Conservation (phyloP, 1,139 yeast genomes). For the Suhomyces coccinellae region DNA sequence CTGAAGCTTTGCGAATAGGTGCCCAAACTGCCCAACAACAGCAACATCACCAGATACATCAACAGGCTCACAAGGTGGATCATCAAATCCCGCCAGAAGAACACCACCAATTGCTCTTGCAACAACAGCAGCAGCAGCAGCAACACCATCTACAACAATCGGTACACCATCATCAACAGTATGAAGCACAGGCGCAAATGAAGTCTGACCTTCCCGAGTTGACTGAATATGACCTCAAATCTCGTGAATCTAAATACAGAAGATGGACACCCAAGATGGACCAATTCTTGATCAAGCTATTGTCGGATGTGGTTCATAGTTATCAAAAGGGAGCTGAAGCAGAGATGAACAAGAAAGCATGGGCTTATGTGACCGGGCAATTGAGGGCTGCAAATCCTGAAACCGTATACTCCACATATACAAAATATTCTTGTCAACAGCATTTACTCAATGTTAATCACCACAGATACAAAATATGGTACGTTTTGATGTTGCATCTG, state of each 20-base stretch:
- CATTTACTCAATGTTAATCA: conserved; percentile 41
- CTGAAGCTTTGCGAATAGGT: conserved; percentile 15
- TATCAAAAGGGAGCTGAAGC: conserved; percentile 34
- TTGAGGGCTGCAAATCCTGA: conserved; percentile 41
- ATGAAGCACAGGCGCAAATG: conserved; percentile 2
- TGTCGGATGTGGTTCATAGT: conserved; percentile 42
- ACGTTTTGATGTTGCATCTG: conserved; percentile 34
- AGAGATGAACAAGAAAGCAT: conserved; percentile 38
- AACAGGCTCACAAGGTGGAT: conserved; percentile 7
- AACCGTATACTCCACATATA: conserved; percentile 44
- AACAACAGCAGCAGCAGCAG: conserved; percentile 17
- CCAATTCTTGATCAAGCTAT: conserved; percentile 33
- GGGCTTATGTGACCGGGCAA: conserved; percentile 43
- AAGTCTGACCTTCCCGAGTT: conserved; percentile 18
- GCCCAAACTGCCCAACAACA: conserved; percentile 13
- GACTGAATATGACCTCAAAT: conserved; percentile 34
- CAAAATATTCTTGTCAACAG: conserved; percentile 44
- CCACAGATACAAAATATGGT: conserved; percentile 41
- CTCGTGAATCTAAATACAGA: conserved; percentile 40
- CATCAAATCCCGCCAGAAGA: conserved; percentile 15
- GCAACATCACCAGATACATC: conserved; percentile 10
- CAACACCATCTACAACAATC: conserved; percentile 12
- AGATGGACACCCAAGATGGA: conserved; percentile 48
- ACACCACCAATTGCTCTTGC: conserved; percentile 18
- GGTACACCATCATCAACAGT: conserved; percentile 10